Evolutionary conservation across 1,139 yeast genomes (phyloP), one percentile per base, ranked within the genome.

Genomic region (Ashbya aceris): DNA sequence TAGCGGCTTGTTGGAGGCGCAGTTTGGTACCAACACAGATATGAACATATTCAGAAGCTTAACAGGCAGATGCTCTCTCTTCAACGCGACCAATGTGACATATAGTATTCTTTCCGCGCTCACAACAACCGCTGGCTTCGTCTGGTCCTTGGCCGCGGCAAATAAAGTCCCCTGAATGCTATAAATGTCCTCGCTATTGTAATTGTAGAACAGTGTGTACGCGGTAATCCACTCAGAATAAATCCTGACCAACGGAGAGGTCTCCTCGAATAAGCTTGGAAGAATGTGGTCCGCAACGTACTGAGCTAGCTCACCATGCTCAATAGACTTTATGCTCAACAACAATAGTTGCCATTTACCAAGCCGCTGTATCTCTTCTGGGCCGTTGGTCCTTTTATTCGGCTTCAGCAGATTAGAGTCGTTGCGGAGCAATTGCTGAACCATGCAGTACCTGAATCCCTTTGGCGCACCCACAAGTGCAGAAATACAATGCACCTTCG

Each of bases 1-100:
- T 26, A 79, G 65, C 0, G 95, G 94, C 53, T 84, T 79, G 57
- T 83, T 86, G 7, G 95, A 82, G 0, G 95, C 77, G n/a, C 94
- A 78, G 34, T 79, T 76, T 0, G 91, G 79, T 12, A 83, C 60
- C 31, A 79, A 50, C n/a, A 54, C 45, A 12, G 60, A 51, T 1
- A 66, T 47, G 43, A 69, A 69, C 7, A 53, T 53, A 4, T 59
- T 50, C 31, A 70, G 49, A 40, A 60, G 59, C 20, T 53, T 40
- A 8, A 33, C 13, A 27, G 37, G 13, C 2, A 36, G 27, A 0
- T 45, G 35, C 1, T 40, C 46, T 8, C 42, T 46, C 30, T 66
- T 64, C 38, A 77, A 56, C 28, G 76, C 73, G 49, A 52, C 71
- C 62, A 41, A 69, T 45, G 74, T 66, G 33, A 86, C 60, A 49